Evolutionary conservation across 352 stramenopile species (phyloP), one percentile per base, ranked within the genome.

Genomic region (Globisporangium ultimum): DNA sequence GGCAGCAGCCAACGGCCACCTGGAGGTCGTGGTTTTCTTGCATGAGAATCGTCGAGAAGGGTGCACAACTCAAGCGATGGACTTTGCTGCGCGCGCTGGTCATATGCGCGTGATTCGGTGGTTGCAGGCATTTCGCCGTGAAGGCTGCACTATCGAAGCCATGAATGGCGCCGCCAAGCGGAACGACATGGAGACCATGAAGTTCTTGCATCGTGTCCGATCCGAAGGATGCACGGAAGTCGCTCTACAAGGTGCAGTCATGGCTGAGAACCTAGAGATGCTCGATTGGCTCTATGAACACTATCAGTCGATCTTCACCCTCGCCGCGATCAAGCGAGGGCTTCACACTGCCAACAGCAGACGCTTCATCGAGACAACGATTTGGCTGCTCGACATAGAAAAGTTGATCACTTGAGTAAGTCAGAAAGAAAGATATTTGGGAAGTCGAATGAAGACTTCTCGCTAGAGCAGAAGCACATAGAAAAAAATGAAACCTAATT

Each of bases 31-130:
- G 22, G 32, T 50, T 15, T 76, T 70, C 58, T 48, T 77, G 17
- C 63, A 77, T 38, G 66, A 62, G 18, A 55, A 74, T 17, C 67
- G 70, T 9, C 52, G 21, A 1, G 70, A 78, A 43, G 70, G 70
- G 6, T 72, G 63, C 20, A 73, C 70, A 18, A 55, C 57, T 2
- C 36, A 59, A 22, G 70, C 70, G 3, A 71, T 78, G 67, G 61
- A 78, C 49, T 22, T 53, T 12, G 70, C 70, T 2, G 56, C 67
- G 8, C 47, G 57, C 13, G 57, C 48, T 15, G 56, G 61, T 21
- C 60, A 78, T 53, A 22, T 75, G 21, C 51, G 63, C 21, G 43
- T 75, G 17, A 56, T 78, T 20, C 58, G 66, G 28, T 78, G 63
- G 45, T 41, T 78, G 11, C 63, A 78, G 18, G 45, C 48, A 7